Evolutionary conservation across 768 basidiomycete genomes (phyloP).

Genomic region (Suillus alpinus): DNA sequence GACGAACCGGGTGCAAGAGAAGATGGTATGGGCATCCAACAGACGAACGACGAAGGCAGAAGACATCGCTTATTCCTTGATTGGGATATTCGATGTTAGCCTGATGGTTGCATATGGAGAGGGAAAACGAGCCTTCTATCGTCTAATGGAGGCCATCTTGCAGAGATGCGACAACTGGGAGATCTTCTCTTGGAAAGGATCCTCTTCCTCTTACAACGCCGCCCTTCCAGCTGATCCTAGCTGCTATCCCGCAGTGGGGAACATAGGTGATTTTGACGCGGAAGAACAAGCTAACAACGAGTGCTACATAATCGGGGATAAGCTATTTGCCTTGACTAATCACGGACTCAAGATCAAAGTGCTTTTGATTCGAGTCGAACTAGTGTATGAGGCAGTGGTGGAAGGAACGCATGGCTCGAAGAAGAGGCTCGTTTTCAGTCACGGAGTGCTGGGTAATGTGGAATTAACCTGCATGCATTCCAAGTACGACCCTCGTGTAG

Average conservation of each 20-base stretch:
- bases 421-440: not conserved
- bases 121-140: conserved; percentile 27
- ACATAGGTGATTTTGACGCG: not conserved
- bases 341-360: conserved; percentile 1
- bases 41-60: conserved; percentile 28
- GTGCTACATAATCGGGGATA: not conserved
- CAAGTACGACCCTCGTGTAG: not conserved
- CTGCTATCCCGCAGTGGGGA: conserved; percentile 14
- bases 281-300: not conserved
- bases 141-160: conserved; percentile 21
- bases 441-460: not conserved
- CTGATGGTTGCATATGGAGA: conserved; percentile 28
- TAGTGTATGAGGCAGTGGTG: not conserved
- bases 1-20: conserved; percentile 14
- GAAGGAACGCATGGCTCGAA: conserved; percentile 1
- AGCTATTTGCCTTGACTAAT: conserved; percentile 1
- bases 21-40: conserved; percentile 29
- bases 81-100: conserved; percentile 25
- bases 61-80: conserved; percentile 27
- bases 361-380: conserved; percentile 1
- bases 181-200: conserved; percentile 24
- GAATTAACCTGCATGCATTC: not conserved
- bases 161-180: conserved; percentile 17
- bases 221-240: conserved; percentile 17
- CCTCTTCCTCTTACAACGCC: conserved; percentile 16